phyloP scores from a whole-genome alignment of 78 protist species.

The Isochrysis galbana region DNA sequence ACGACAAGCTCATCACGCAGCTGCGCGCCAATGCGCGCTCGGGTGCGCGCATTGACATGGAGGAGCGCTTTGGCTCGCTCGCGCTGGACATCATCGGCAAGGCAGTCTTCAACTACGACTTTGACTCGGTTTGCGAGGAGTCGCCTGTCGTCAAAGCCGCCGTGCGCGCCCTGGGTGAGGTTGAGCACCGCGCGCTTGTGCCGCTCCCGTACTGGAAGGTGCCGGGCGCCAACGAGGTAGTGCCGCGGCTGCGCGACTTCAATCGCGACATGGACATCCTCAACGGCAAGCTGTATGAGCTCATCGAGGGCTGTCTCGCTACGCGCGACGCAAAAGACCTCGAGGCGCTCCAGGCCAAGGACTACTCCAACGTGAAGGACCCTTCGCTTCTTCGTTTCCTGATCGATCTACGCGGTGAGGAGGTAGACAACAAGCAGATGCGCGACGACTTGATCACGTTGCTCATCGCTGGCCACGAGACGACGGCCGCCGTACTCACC shows the following conservation, averaged over 20 bases:
- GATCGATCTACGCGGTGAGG: conserved; percentile 45
- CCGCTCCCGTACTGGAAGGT: conserved; percentile 43
- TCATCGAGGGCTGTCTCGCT: not conserved
- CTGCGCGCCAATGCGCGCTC: not conserved
- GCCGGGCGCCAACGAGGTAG: conserved; percentile 9
- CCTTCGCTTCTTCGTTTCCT: conserved; percentile 38
- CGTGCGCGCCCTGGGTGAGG: conserved; percentile 27
- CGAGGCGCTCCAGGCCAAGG: conserved; percentile 33
- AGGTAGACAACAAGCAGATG: conserved; percentile 31
- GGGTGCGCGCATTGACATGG: not conserved
- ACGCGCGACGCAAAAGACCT: conserved; percentile 10
- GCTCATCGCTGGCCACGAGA: conserved; percentile 40
- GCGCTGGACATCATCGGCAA: conserved; percentile 35
- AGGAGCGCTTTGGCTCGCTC: conserved; percentile 8
- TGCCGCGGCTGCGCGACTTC: conserved; percentile 21
- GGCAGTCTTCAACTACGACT: conserved; percentile 49
- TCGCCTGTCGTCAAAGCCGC: conserved; percentile 24
- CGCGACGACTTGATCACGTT: conserved; percentile 52
- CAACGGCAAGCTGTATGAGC: conserved; percentile 7
- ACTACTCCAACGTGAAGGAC: conserved; percentile 38
- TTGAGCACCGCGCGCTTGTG: conserved; percentile 36
- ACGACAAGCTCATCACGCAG: not conserved
- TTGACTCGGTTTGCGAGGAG: conserved; percentile 26
- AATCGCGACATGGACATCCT: conserved; percentile 39
- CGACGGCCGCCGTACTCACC: conserved; percentile 32